Evolutionary conservation across 495 filamentous ascomycete species (phyloP).

Genomic region (Aspergillus kassunensis): DNA sequence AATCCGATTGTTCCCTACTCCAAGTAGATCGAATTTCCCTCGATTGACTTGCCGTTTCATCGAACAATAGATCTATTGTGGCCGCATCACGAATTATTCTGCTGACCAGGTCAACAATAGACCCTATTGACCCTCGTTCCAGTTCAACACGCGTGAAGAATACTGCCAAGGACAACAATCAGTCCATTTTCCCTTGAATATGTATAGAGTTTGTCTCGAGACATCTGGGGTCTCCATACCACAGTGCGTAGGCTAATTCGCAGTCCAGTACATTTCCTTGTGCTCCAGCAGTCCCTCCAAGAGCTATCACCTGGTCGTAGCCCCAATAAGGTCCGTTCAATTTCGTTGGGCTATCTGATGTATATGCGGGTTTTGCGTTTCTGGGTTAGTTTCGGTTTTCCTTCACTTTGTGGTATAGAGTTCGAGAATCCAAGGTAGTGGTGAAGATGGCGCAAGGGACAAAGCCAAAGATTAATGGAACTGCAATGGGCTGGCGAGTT

Average conservation of each 20-base stretch:
- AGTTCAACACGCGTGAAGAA: constrained; percentile 1
- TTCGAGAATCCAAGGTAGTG: too few relatives aligned
- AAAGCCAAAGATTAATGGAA: too few relatives aligned
- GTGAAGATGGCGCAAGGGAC: too few relatives aligned
- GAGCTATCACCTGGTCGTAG: background rate
- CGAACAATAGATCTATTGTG: background rate
- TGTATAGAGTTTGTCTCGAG: background rate
- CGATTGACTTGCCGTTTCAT: background rate
- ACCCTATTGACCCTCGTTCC: background rate
- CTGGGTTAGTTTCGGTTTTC: too few relatives aligned
- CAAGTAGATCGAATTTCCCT: constrained; percentile 1
- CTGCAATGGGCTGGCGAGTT: too few relatives aligned
- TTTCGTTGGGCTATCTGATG: too few relatives aligned
- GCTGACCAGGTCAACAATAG: background rate
- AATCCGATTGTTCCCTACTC: background rate
- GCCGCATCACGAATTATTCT: constrained; percentile 1
- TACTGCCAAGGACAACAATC: background rate
- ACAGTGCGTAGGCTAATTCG: background rate
- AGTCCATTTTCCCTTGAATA: background rate
- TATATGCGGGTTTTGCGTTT: too few relatives aligned
- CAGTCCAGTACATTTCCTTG: background rate
- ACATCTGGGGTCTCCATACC: background rate
- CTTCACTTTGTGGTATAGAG: too few relatives aligned
- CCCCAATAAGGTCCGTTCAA: background rate
- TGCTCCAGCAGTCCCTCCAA: background rate